Percentiles rank a stretch among this genome's conserved stretches.
Evolutionary conservation across 352 stramenopile species (phyloP).

Genomic region (Phytopythium kandeliae): DNA sequence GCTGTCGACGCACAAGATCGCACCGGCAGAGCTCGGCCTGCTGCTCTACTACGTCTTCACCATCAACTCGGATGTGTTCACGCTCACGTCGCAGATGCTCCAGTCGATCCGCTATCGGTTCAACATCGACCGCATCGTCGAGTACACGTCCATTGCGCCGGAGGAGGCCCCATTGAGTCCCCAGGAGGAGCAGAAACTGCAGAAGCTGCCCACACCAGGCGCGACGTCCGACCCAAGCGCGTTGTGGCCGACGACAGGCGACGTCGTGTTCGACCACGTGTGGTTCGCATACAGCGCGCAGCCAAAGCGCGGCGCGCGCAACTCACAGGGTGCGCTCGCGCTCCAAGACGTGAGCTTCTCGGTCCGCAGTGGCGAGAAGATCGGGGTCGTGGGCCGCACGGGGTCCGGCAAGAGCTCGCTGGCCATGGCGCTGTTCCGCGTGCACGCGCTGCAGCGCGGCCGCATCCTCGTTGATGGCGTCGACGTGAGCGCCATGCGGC

Average conservation of each 20-base stretch:
- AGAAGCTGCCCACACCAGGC: conserved; percentile 12
- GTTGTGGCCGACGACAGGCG: conserved; percentile 18
- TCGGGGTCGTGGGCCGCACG: conserved; percentile 56
- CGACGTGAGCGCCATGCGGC: conserved; percentile 46
- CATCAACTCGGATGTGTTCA: conserved; percentile 36
- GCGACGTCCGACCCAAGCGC: conserved; percentile 14
- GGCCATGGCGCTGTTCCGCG: conserved; percentile 49
- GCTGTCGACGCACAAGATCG: conserved; percentile 25
- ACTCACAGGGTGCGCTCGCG: conserved; percentile 12
- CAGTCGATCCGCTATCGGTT: conserved; percentile 19
- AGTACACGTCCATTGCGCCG: conserved; percentile 20
- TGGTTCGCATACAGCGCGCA: conserved; percentile 35
- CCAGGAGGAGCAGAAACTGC: conserved; percentile 14
- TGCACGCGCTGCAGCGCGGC: conserved; percentile 33
- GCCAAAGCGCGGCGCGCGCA: not conserved
- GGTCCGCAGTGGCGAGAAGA: conserved; percentile 40
- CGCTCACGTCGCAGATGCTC: conserved; percentile 21
- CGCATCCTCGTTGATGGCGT: conserved; percentile 87
- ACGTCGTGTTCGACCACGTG: conserved; percentile 35
- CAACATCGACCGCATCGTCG: conserved; percentile 38
- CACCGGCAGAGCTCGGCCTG: conserved; percentile 25
- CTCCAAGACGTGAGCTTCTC: conserved; percentile 46
- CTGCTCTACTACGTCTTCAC: conserved; percentile 43
- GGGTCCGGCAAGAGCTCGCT: conserved; percentile 55
- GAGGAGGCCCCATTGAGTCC: conserved; percentile 1